These are phyloP conservation scores for Didymella exigua DNA, from an alignment of 2,329 filamentous ascomycete genomes.

Conservation along the genomic window DNA sequence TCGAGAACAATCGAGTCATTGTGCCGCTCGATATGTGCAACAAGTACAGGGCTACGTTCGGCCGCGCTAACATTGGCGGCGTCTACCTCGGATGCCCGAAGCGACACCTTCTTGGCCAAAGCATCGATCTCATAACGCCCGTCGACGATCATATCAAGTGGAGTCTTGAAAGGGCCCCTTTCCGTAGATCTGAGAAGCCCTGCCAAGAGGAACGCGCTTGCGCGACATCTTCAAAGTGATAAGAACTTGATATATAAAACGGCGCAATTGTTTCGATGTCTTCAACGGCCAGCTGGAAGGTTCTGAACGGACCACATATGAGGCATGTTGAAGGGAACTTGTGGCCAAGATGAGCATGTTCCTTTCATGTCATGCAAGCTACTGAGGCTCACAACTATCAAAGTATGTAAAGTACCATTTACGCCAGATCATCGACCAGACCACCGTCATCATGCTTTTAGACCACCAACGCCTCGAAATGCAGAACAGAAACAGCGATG, in stretches of 20 bases:
- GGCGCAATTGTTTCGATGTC: not conserved
- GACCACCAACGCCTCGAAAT: conserved; percentile 24
- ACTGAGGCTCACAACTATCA: not conserved
- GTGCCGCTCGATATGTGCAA: not conserved
- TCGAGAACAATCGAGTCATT: not conserved
- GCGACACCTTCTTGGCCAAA: not conserved
- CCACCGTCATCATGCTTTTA: conserved; percentile 10
- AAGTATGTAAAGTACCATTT: conserved; percentile 1
- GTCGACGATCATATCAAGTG: no score
- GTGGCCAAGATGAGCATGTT: not conserved
- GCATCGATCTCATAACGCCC: not conserved
- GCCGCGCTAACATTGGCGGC: not conserved
- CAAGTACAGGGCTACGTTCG: not conserved
- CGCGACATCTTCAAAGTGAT: not conserved
- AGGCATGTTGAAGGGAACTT: not conserved
- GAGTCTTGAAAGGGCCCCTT: not conserved
- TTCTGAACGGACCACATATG: not conserved
- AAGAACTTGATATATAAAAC: no score
- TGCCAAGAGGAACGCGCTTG: not conserved
- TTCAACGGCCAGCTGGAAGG: not conserved
- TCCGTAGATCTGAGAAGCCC: not conserved
- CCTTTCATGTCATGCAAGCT: not conserved
- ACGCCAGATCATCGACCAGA: conserved; percentile 4
- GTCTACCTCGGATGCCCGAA: not conserved
- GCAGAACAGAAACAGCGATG: conserved; percentile 9